Evolutionary conservation across 2,329 filamentous ascomycete species (phyloP).

Genomic region (Colletotrichum horii): DNA sequence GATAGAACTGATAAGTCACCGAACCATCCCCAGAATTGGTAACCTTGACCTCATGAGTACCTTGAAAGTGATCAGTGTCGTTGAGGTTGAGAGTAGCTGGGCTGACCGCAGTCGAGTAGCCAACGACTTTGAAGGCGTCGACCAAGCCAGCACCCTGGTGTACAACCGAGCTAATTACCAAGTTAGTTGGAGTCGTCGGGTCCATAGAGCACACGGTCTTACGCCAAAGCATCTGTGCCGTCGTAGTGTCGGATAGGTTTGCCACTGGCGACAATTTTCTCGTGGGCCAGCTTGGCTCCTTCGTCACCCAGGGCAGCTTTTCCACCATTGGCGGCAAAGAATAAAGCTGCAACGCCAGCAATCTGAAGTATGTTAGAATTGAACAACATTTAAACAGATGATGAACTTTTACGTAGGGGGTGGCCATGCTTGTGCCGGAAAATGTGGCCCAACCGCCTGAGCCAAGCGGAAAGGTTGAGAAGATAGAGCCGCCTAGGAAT

Average conservation of each 20-base stretch:
- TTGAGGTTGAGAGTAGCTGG: constrained; percentile 44
- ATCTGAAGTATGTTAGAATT: constrained; percentile 21
- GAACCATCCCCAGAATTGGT: constrained; percentile 39
- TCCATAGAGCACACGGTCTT: not conserved
- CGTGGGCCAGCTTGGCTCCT: constrained; percentile 25
- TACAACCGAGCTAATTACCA: constrained; percentile 21
- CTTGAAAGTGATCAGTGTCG: constrained; percentile 45
- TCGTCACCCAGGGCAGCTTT: constrained; percentile 15
- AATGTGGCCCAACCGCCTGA: constrained; percentile 15
- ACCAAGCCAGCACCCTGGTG: constrained; percentile 43
- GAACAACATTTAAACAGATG: not conserved
- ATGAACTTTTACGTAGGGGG: constrained; percentile 33
- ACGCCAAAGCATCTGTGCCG: constrained; percentile 12
- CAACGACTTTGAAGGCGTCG: constrained; percentile 43
- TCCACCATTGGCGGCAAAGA: constrained; percentile 31
- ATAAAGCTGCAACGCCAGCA: constrained; percentile 45
- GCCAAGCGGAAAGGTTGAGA: not conserved
- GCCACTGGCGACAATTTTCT: constrained; percentile 22
- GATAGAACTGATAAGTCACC: constrained; percentile 35
- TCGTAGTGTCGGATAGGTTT: constrained; percentile 4
- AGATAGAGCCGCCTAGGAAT: not conserved
- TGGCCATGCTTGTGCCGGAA: constrained; percentile 54
- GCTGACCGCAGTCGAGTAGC: constrained; percentile 40
- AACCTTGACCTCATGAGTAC: constrained; percentile 29
- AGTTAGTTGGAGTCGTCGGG: not conserved